Base-by-base conservation (phyloP, 768 basidiomycete genomes). In the Phylloporus sp. region DNA sequence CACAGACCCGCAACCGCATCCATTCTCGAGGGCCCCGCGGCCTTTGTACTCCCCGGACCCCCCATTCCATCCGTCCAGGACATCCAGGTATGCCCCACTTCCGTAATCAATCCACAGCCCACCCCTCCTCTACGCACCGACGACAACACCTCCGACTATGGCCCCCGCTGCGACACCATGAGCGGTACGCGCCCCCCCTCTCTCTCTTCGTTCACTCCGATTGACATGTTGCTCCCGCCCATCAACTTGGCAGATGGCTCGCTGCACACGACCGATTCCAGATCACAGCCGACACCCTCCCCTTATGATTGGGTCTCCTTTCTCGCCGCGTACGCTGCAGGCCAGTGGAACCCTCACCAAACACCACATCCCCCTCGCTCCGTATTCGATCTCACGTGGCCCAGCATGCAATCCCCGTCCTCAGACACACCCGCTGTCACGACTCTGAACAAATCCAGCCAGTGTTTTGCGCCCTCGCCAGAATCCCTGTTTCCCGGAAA, bases 341-440 rank as follows among this genome's bases (percentile, higher is more conserved):
- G 91, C 10, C 76, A 80, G 54, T 93, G 90, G 90, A 87, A 89
- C 64, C 88, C 90, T 7, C 82, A 82, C 53, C 76, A 74, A 49
- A 84, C 80, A 0, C 88, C 88, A 4, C 80, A 77, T 53, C 80
- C 76, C 6, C 86, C 87, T 5, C 68, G 63, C 18, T 62, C 69
- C 6, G 56, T 57, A 3, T 56, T 70, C 26, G 60, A 64, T 45
- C 35, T 60, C 24, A 22, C 65, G 5, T 60, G 62, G 54, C 47
- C 43, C 32, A 46, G 20, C 50, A 39, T 48, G 24, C 66, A 56
- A 20, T 31, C 35, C 2, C 10, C 45, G 12, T 47, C 49, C 10
- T 47, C 56, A 3, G 60, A 62, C 24, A 40, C 40, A n/a, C 39
- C 50, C 20, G 6, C 29, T 4, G 46, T 47, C 38, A 18, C 52